phyloP scores from a whole-genome alignment of 2,329 filamentous ascomycete genomes.

The Neurospora crassa region DNA sequence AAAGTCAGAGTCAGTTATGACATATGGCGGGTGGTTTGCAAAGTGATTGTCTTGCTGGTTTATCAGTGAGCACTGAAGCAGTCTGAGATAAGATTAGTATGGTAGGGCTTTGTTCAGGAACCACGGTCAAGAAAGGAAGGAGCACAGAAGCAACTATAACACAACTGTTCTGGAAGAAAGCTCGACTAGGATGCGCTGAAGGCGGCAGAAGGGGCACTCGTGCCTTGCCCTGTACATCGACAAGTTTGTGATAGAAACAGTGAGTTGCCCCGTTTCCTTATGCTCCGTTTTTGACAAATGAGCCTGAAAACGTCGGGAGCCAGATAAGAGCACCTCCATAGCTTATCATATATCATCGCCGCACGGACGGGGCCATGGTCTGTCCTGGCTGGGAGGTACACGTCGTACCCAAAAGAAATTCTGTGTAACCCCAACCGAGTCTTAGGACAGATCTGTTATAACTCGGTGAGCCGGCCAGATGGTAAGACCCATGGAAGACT shows the following conservation, averaged over 20 bases:
- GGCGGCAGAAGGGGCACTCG: too few relatives aligned
- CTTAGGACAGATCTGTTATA: slow-evolving; percentile 10
- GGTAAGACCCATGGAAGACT: slow-evolving; percentile 3
- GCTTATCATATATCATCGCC: background rate
- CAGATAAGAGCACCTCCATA: background rate
- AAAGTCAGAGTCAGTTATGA: background rate
- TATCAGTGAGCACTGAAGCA: background rate
- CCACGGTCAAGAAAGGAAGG: background rate
- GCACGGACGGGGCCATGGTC: background rate
- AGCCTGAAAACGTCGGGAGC: background rate
- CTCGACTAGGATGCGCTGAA: background rate
- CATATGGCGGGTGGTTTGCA: background rate
- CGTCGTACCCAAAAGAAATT: background rate
- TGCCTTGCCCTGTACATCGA: too few relatives aligned
- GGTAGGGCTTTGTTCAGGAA: background rate
- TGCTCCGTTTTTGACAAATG: background rate
- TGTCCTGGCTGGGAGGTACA: background rate
- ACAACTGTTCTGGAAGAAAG: background rate
- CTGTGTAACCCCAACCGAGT: background rate
- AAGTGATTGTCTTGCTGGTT: background rate
- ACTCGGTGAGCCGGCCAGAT: slow-evolving; percentile 11
- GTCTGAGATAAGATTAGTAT: background rate
- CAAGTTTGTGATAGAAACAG: background rate
- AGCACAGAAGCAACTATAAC: background rate
- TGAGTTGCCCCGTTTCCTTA: background rate